These are phyloP conservation scores for Pisolithus orientalis DNA, from an alignment of 768 basidiomycete species.

Conservation along the genomic window DNA sequence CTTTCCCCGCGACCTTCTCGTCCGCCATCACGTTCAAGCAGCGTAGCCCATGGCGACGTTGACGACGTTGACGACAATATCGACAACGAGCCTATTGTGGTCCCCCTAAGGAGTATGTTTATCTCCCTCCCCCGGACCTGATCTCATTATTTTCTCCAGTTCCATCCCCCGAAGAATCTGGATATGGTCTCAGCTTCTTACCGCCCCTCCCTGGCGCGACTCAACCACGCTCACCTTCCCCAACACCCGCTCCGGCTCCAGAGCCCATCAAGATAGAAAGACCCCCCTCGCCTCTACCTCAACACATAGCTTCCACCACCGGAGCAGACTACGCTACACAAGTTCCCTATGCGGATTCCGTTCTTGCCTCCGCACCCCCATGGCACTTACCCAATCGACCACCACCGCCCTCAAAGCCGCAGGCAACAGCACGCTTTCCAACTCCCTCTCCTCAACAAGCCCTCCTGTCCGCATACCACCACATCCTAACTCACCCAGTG, in stretches of 20 bases:
- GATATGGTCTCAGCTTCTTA: constrained; percentile 20
- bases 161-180: neutral
- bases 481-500: constrained; percentile 68
- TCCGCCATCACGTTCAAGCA: constrained; percentile 24
- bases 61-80: constrained; percentile 20
- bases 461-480: constrained; percentile 65
- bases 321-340: constrained; percentile 67
- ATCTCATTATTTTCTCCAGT: no score
- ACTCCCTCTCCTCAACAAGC: constrained; percentile 58
- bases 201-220: constrained; percentile 30
- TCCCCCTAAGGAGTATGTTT: constrained; percentile 30
- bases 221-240: constrained; percentile 26
- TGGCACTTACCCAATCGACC: constrained; percentile 59
- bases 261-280: constrained; percentile 25
- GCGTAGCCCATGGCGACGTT: constrained; percentile 13
- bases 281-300: constrained; percentile 37
- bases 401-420: constrained; percentile 18
- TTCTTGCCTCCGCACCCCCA: constrained; percentile 56
- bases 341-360: constrained; percentile 70
- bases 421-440: constrained; percentile 26
- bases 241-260: constrained; percentile 31
- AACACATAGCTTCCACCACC: constrained; percentile 32
- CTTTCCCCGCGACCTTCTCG: constrained; percentile 45
- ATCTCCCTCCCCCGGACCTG: constrained; percentile 21
- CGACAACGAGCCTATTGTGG: neutral